Conservation (phyloP, 805 yeast species). For the Monosporozyma servazzii region DNA sequence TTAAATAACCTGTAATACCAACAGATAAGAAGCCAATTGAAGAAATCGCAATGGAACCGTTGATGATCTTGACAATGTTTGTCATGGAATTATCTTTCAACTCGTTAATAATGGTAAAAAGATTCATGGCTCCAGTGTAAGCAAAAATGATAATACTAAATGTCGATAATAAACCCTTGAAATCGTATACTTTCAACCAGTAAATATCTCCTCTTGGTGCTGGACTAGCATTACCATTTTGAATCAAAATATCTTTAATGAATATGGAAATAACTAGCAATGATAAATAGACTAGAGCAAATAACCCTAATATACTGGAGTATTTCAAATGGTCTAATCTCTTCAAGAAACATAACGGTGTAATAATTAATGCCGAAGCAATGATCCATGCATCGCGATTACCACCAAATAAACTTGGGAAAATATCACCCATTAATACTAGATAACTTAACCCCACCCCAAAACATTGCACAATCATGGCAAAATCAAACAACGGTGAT, state of each 20-base stretch:
- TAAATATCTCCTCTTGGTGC: constrained; percentile 36
- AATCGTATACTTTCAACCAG: constrained; percentile 35
- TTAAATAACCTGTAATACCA: constrained; percentile 61
- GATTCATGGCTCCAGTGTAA: constrained; percentile 73
- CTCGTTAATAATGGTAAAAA: constrained; percentile 69
- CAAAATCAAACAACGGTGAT: constrained; percentile 61
- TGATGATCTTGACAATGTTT: constrained; percentile 38
- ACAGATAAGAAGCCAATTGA: constrained; percentile 50
- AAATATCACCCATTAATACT: constrained; percentile 67
- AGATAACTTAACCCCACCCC: constrained; percentile 68
- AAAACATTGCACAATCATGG: constrained; percentile 69
- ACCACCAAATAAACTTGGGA: constrained; percentile 54
- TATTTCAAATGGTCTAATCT: constrained; percentile 61
- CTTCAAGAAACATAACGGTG: constrained; percentile 55
- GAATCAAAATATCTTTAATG: constrained; percentile 30
- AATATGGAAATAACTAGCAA: constrained; percentile 40
- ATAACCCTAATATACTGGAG: constrained; percentile 60
- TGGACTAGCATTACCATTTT: constrained; percentile 20
- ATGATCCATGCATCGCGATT: constrained; percentile 36
- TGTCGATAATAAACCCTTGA: constrained; percentile 44
- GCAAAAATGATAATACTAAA: constrained; percentile 74
- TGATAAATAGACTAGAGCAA: constrained; percentile 52
- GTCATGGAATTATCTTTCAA: constrained; percentile 43
- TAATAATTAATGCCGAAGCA: constrained; percentile 40
- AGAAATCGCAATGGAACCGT: constrained; percentile 43